These are phyloP conservation scores for Fusarium subglutinans DNA, from an alignment of 2,329 filamentous ascomycete species.

Conservation along the genomic window DNA sequence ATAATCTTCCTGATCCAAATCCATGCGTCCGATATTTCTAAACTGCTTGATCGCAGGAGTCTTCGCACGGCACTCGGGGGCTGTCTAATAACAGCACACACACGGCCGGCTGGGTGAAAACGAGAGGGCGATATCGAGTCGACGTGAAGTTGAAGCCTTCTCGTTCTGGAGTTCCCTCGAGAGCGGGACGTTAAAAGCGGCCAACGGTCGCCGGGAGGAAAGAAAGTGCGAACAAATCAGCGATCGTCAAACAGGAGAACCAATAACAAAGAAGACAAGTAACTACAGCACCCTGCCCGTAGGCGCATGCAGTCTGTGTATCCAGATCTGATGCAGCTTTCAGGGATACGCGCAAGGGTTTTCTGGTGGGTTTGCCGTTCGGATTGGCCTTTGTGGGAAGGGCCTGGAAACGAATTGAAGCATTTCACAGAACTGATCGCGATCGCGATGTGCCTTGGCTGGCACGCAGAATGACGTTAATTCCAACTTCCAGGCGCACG, in stretches of 20 bases:
- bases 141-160: constrained; percentile 14
- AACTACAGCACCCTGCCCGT: constrained; percentile 8
- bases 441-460: constrained; percentile 14
- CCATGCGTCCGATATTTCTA: neutral
- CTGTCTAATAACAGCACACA: constrained; percentile 48
- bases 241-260: constrained; percentile 6
- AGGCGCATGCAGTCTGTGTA: constrained; percentile 6
- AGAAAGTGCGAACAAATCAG: constrained; percentile 22
- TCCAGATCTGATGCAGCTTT: constrained; percentile 22
- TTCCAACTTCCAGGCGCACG: constrained; percentile 19
- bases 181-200: constrained; percentile 9
- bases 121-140: constrained; percentile 14
- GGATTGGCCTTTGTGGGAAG: neutral
- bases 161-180: neutral
- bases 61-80: constrained; percentile 23
- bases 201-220: constrained; percentile 11
- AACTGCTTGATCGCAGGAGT: neutral
- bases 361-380: neutral
- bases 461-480: constrained; percentile 28
- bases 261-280: constrained; percentile 7
- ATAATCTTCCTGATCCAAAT: constrained; percentile 6
- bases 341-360: constrained; percentile 10
- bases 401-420: constrained; percentile 6
- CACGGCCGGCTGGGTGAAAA: constrained; percentile 21
- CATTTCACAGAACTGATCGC: constrained; percentile 1